Conservation (phyloP, 2,329 filamentous ascomycete species). For the Epichloe coenophiala region DNA sequence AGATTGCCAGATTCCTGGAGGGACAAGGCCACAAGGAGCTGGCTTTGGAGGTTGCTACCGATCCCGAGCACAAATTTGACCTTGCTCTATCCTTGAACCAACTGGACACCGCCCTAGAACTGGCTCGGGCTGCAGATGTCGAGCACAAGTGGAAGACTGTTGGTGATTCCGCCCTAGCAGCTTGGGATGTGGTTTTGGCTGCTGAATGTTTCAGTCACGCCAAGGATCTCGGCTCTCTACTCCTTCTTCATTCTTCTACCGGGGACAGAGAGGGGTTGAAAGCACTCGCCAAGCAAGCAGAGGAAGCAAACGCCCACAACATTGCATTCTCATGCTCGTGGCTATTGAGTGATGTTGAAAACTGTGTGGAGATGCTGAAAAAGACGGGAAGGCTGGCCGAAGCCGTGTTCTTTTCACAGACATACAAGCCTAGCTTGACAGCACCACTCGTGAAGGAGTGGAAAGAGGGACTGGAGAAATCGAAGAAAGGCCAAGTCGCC, state of each 20-base stretch:
- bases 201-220: conserved; percentile 88
- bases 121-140: conserved; percentile 69
- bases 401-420: conserved; percentile 84
- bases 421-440: conserved; percentile 76
- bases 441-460: conserved; percentile 56
- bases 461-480: conserved; percentile 74
- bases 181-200: conserved; percentile 78
- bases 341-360: conserved; percentile 71
- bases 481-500: conserved; percentile 72
- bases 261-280: conserved; percentile 63
- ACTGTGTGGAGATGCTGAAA: conserved; percentile 65
- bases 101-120: conserved; percentile 70
- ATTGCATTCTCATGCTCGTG: conserved; percentile 84
- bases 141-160: conserved; percentile 99
- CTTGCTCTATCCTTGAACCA: conserved; percentile 73
- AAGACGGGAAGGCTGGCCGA: conserved; percentile 72
- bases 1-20: conserved; percentile 93
- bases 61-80: conserved; percentile 93
- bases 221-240: conserved; percentile 76
- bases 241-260: conserved; percentile 80
- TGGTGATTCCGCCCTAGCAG: conserved; percentile 75
- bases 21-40: conserved; percentile 95
- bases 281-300: conserved; percentile 60
- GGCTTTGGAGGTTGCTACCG: conserved; percentile 85
- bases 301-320: conserved; percentile 70